Evolutionary conservation across 176 grass and related monocot genomes (phyloP).

Genomic region (barley (Hordeum vulgare)): MorexV3_pseudomolecules_assembly NC_058523.1:545490395-545490894

Average conservation of each 20-base stretch:
- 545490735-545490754: no score
- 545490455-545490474: neutral
- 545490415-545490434: neutral
- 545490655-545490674: neutral
- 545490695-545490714: neutral
- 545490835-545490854: no score
- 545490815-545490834: no score
- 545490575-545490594: conserved; percentile 4
- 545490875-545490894: no score
- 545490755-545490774: neutral
- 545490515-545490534: neutral
- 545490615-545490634: neutral
- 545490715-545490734: no score
- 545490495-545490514: neutral
- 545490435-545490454: neutral
- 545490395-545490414: neutral
- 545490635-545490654: no score
- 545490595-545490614: neutral
- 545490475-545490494: neutral
- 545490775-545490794: no score
- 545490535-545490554: neutral
- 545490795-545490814: no score
- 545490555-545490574: neutral
- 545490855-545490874: no score
- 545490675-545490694: neutral